Evolutionary conservation across 495 filamentous ascomycete species (phyloP).

Genomic region (Hyaloscypha variabilis): DNA sequence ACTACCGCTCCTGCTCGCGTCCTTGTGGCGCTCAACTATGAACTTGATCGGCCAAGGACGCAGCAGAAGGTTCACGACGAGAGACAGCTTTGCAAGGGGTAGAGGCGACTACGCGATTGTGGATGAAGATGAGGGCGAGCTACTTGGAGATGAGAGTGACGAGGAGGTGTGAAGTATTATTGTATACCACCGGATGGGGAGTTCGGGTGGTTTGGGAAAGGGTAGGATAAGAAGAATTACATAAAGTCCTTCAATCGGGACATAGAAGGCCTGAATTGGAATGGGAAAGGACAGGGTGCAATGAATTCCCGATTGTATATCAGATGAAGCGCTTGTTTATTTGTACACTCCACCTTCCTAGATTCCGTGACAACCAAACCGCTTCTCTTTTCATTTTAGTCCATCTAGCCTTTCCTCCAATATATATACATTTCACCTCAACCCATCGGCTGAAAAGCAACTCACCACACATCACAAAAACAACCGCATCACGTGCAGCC

Average conservation of each 20-base stretch:
- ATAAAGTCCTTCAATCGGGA: background rate
- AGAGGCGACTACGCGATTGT: conserved; percentile 84
- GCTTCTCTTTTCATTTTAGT: background rate
- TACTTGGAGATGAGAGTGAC: conserved; percentile 90
- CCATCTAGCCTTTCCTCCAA: background rate
- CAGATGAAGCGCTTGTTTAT: background rate
- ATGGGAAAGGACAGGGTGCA: background rate
- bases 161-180: conserved; percentile 61
- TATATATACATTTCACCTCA: background rate
- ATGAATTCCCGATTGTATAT: background rate
- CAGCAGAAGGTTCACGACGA: conserved; percentile 71
- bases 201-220: background rate
- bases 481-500: background rate
- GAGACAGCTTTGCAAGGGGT: conserved; percentile 82
- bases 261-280: background rate
- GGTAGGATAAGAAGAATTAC: background rate
- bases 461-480: background rate
- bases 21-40: conserved; percentile 65
- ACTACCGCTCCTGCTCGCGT: conserved; percentile 68
- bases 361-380: background rate
- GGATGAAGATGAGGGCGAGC: conserved; percentile 89
- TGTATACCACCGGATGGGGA: background rate
- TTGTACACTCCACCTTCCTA: background rate
- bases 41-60: conserved; percentile 51
- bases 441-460: background rate